phyloP scores from a whole-genome alignment of 176 grass and related monocot species.

The Musa troglodytarum region DNA sequence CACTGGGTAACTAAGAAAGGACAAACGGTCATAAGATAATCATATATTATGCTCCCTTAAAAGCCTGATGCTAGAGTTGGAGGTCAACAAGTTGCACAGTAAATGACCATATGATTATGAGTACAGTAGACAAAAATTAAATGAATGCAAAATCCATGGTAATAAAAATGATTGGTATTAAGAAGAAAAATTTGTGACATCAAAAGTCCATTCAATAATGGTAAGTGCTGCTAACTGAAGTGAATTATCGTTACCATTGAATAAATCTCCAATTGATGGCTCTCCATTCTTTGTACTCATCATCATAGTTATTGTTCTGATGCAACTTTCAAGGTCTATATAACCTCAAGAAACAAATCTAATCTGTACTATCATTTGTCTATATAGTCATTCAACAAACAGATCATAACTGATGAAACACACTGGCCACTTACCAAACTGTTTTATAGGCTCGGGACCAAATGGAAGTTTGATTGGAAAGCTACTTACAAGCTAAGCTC shows the following conservation, averaged over 20 bases:
- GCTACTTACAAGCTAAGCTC: background rate
- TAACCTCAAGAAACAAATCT: background rate
- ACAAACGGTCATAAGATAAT: no score
- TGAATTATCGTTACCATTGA: background rate
- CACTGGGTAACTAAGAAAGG: no score
- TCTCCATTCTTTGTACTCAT: background rate
- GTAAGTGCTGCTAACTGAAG: background rate
- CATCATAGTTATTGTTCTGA: background rate
- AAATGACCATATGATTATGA: no score
- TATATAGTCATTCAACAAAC: background rate
- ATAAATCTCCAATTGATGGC: background rate
- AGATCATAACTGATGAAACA: no score
- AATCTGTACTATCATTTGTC: background rate
- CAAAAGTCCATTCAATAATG: background rate
- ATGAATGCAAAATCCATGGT: no score
- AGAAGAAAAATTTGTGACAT: background rate
- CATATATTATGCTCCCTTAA: no score
- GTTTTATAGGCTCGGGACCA: background rate
- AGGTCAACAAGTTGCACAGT: no score
- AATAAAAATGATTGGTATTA: no score
- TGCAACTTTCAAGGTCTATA: background rate
- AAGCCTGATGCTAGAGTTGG: no score
- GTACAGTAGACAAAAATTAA: no score
- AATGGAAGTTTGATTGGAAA: background rate
- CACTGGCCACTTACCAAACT: no score